Conservation (phyloP, 441 rosid species). For the Adansonia rubrostipa region DNA sequence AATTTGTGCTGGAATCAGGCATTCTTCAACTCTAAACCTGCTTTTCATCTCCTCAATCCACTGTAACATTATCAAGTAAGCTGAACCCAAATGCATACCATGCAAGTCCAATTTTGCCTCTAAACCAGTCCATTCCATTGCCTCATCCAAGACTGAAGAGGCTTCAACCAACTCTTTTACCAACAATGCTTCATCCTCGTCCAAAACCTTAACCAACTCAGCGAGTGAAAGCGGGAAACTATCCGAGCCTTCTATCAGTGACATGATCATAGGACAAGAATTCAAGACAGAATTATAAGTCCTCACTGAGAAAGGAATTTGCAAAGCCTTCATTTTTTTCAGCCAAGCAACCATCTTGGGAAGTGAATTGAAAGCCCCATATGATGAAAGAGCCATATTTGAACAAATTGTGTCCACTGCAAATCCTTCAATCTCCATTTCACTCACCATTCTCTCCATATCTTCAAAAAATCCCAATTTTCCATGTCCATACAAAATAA, state of each 20-base stretch:
- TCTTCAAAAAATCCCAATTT: conserved; percentile 66
- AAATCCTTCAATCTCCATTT: conserved; percentile 57
- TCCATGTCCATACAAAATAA: conserved; percentile 65
- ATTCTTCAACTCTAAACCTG: conserved; percentile 43
- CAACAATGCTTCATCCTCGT: conserved; percentile 51
- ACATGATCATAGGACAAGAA: conserved; percentile 58
- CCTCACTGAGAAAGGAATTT: conserved; percentile 58
- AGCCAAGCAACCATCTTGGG: conserved; percentile 67
- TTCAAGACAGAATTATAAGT: conserved; percentile 79
- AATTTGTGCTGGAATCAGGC: conserved; percentile 57
- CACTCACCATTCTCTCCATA: conserved; percentile 52
- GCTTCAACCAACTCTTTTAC: conserved; percentile 55
- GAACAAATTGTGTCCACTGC: conserved; percentile 64
- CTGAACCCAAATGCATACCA: conserved; percentile 74
- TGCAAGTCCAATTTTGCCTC: conserved; percentile 84
- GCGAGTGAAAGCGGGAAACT: conserved; percentile 47
- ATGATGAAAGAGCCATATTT: conserved; percentile 82
- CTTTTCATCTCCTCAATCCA: conserved; percentile 68
- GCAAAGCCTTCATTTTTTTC: conserved; percentile 50
- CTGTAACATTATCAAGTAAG: conserved; percentile 69
- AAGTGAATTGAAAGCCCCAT: conserved; percentile 64
- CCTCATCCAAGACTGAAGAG: conserved; percentile 53
- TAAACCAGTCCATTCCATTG: conserved; percentile 52
- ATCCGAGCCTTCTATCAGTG: conserved; percentile 40
- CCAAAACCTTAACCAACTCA: conserved; percentile 49